Evolutionary conservation across 2,329 filamentous ascomycete species (phyloP).

Genomic region (Dactylonectria estremocensis): DNA sequence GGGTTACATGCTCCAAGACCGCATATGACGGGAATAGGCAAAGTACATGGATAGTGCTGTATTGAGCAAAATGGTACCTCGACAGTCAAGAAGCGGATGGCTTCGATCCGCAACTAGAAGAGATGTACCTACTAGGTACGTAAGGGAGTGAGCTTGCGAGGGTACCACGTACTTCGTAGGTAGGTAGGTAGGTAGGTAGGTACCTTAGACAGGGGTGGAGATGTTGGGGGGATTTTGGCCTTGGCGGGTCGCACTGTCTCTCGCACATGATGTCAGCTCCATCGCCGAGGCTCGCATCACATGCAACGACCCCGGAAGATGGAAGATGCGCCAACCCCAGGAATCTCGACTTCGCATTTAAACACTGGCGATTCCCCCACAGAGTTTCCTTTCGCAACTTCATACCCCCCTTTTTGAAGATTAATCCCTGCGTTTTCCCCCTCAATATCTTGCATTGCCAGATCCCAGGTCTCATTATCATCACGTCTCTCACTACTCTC

Average conservation of each 20-base stretch:
- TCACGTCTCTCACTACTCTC: neutral
- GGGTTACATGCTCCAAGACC: neutral
- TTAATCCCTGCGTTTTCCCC: constrained; percentile 17
- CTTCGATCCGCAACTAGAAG: no score
- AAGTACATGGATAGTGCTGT: no score
- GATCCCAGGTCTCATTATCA: neutral
- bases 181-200: no score
- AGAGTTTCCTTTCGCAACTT: constrained; percentile 20
- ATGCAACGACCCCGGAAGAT: constrained; percentile 46
- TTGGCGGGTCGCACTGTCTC: no score
- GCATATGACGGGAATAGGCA: neutral
- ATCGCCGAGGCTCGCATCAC: constrained; percentile 53
- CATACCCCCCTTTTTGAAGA: constrained; percentile 8
- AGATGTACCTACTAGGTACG: no score
- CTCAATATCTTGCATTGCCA: constrained; percentile 12
- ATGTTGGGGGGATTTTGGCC: no score
- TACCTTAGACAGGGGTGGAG: no score
- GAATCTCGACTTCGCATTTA: constrained; percentile 36
- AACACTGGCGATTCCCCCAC: constrained; percentile 43
- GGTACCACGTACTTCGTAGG: no score
- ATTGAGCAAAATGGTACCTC: no score
- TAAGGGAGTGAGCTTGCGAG: no score
- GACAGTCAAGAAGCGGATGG: no score
- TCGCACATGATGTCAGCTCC: constrained; percentile 45
- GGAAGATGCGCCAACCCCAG: constrained; percentile 26